Base-by-base conservation (phyloP, 768 basidiomycete species). In the Tephrocybe sp. region DNA sequence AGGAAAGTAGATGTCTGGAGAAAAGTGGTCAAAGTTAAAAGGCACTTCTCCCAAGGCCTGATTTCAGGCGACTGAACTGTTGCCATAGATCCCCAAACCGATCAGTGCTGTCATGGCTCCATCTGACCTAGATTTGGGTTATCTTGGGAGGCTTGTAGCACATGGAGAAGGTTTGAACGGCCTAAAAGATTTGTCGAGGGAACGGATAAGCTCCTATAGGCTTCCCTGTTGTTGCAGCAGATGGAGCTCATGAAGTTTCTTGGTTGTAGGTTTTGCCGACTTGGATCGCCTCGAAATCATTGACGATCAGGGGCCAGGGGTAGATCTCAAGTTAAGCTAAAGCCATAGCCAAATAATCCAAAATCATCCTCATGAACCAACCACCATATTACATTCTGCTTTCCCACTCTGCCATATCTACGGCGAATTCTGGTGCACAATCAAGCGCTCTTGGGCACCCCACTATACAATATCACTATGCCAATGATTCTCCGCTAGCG, bases 391-490 rank as follows among this genome's bases (percentile, higher is more conserved):
- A 88, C 59, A 65, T 92, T 33, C 78, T 93, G 48, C 71, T 86
- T 48, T 81, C 86, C 1, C 83, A 84, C 56, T 77, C 79, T 15
- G 71, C 76, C 10, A 64, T 77, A 20, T 68, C 72, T 25, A 62
- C 65, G 44, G 45, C 75, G 18, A 63, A 59, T 24, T 57, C 69
- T 26, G 67, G 65, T 1, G 61, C 75, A 2, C 68, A 71, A 10
- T 74, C 73, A 25, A 71, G 71, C 24, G 70, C 76, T n/a, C 73
- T 88, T 44, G 69, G 77, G 10, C 90, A 93, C 61, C 87, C 88
- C 4, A 69, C 73, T 37, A 84, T 93, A 15, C 86, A 92, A 58
- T 92, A 92, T 64, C 86, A 89, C 59, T 93, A 89, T 62, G 78
- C 81, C 17, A 89, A 93, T 59, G 91, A 93, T 62, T 76, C 85